These are phyloP conservation scores for Talaromyces sp. DNA, from an alignment of 2,329 filamentous ascomycete genomes.

Conservation along the genomic window DNA sequence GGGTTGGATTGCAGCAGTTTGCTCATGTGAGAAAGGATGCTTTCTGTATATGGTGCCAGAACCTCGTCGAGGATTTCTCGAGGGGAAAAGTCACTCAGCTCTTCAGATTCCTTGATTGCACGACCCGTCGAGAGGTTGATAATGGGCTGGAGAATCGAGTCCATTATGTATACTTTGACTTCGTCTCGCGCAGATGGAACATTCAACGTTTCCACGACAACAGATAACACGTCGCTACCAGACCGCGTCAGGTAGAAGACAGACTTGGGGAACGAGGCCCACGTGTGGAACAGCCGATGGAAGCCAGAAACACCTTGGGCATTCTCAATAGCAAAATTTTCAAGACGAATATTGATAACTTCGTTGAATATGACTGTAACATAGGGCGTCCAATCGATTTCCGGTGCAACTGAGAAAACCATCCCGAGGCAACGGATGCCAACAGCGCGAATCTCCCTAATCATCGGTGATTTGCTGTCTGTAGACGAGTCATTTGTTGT, in stretches of 20 bases:
- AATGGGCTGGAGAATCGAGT: conserved; percentile 66
- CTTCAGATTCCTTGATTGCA: conserved; percentile 49
- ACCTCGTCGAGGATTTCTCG: conserved; percentile 33
- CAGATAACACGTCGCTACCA: conserved; percentile 57
- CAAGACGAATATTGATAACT: conserved; percentile 70
- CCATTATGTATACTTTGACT: conserved; percentile 77
- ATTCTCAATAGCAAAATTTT: conserved; percentile 76
- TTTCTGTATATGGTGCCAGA: conserved; percentile 57
- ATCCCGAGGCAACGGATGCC: conserved; percentile 79
- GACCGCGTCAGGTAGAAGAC: conserved; percentile 66
- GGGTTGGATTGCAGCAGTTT: conserved; percentile 53
- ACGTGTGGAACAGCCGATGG: conserved; percentile 74
- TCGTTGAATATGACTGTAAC: conserved; percentile 67
- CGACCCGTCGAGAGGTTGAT: conserved; percentile 56
- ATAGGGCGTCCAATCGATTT: conserved; percentile 69
- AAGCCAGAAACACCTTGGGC: conserved; percentile 83
- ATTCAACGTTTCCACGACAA: conserved; percentile 67
- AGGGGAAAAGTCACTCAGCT: conserved; percentile 36
- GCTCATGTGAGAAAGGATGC: conserved; percentile 55
- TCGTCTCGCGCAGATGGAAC: conserved; percentile 75
- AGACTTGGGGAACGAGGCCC: conserved; percentile 65
- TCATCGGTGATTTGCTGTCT: conserved; percentile 25
- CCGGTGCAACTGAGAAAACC: conserved; percentile 68
- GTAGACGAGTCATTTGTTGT: conserved; percentile 27
- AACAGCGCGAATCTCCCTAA: conserved; percentile 48